phyloP scores from a whole-genome alignment of 768 basidiomycete species.

The Naganishia vaughanmartiniae region DNA sequence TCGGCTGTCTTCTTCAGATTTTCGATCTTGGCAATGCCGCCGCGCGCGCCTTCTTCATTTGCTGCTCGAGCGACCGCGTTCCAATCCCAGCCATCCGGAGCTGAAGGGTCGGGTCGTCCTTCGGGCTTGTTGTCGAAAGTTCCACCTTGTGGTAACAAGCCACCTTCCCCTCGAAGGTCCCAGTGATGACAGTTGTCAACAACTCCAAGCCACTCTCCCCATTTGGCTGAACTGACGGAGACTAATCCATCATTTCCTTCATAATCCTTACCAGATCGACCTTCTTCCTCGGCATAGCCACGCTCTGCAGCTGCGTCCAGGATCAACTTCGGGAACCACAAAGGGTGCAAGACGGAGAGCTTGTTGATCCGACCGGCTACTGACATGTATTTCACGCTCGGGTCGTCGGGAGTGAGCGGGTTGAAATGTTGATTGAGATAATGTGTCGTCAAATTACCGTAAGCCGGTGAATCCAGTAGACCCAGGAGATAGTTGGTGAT shows the following conservation, averaged over 20 bases:
- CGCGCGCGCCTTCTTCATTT: neutral
- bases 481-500: slow-evolving; percentile 84
- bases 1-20: slow-evolving; percentile 34
- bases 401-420: slow-evolving; percentile 61
- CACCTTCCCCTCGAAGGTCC: slow-evolving; percentile 87
- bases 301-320: slow-evolving; percentile 78
- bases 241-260: slow-evolving; percentile 88
- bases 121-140: slow-evolving; percentile 33
- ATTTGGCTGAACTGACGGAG: slow-evolving; percentile 74
- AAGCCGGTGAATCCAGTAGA: slow-evolving; percentile 91
- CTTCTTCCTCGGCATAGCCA: slow-evolving; percentile 54
- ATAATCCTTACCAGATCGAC: slow-evolving; percentile 44
- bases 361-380: slow-evolving; percentile 72
- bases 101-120: slow-evolving; percentile 35
- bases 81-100: slow-evolving; percentile 43
- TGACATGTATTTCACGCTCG: slow-evolving; percentile 87
- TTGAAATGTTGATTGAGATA: slow-evolving; percentile 60
- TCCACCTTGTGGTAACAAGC: slow-evolving; percentile 53
- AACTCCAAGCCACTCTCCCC: slow-evolving; percentile 92
- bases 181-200: slow-evolving; percentile 93
- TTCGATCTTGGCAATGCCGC: slow-evolving; percentile 13
- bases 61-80: slow-evolving; percentile 29
- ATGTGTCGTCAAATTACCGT: slow-evolving; percentile 82
- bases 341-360: slow-evolving; percentile 64
- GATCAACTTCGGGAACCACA: slow-evolving; percentile 94